These are phyloP conservation scores for Ambrosiella beaveri DNA, from an alignment of 2,329 filamentous ascomycete genomes.

Conservation along the genomic window DNA sequence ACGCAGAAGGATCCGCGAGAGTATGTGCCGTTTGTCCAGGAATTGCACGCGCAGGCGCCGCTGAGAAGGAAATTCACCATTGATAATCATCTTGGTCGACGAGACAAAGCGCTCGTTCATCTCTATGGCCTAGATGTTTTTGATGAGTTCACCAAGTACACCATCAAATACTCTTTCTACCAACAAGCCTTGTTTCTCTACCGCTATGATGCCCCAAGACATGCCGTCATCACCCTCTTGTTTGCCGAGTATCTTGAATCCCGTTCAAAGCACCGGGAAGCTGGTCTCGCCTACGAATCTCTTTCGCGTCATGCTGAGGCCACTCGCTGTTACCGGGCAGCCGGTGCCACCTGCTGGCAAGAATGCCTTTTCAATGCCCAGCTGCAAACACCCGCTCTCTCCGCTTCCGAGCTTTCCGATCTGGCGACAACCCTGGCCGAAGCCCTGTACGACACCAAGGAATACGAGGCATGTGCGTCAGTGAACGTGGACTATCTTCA, in stretches of 20 bases:
- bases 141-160: slow-evolving; percentile 54
- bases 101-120: slow-evolving; percentile 59
- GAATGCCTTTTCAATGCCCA: slow-evolving; percentile 72
- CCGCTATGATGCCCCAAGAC: slow-evolving; percentile 56
- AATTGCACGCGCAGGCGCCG: slow-evolving; percentile 56
- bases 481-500: slow-evolving; percentile 68
- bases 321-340: slow-evolving; percentile 66
- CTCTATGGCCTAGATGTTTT: slow-evolving; percentile 59
- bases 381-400: slow-evolving; percentile 43
- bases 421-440: slow-evolving; percentile 64
- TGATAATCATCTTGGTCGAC: slow-evolving; percentile 68
- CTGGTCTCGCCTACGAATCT: slow-evolving; percentile 80
- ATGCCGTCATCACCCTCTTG: slow-evolving; percentile 52
- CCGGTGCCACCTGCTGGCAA: slow-evolving; percentile 64
- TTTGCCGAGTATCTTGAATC: slow-evolving; percentile 66
- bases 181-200: slow-evolving; percentile 61
- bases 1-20: slow-evolving; percentile 90
- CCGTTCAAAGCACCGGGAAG: slow-evolving; percentile 64
- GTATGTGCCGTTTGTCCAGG: slow-evolving; percentile 87
- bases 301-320: slow-evolving; percentile 58
- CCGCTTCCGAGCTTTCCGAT: slow-evolving; percentile 39
- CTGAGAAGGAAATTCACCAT: slow-evolving; percentile 65
- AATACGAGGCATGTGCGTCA: slow-evolving; percentile 61
- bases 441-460: slow-evolving; percentile 65
- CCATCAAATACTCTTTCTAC: slow-evolving; percentile 65